A percentile compares a stretch with the other conserved stretches of the same genome.
phyloP scores from a whole-genome alignment of 805 yeast species.

The Myxozyma vanderwaltii region DNA sequence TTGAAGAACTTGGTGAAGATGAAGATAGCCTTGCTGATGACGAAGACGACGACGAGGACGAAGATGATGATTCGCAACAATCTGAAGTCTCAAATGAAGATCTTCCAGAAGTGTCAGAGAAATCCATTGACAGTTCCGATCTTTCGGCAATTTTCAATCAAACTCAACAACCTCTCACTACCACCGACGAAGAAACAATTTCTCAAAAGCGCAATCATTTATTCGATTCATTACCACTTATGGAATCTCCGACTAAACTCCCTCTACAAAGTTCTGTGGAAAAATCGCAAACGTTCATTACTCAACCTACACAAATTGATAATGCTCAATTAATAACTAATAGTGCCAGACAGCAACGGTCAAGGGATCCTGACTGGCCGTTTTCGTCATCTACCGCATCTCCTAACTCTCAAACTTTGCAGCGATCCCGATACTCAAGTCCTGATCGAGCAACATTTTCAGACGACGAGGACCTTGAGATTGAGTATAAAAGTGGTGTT shows the following conservation, averaged over 20 bases:
- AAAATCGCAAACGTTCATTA: neutral
- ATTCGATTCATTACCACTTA: neutral
- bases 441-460: constrained; percentile 8
- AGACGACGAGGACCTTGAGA: neutral
- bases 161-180: neutral
- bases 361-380: constrained; percentile 8
- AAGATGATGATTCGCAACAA: neutral
- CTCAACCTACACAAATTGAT: constrained; percentile 1
- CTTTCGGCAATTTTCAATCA: neutral
- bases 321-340: neutral
- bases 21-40: constrained; percentile 9
- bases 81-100: neutral
- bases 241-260: neutral
- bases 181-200: neutral
- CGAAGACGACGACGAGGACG: constrained; percentile 13
- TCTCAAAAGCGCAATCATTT: constrained; percentile 3
- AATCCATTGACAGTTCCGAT: neutral
- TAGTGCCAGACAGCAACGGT: neutral
- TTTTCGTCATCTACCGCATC: constrained; percentile 4
- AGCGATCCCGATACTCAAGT: constrained; percentile 5
- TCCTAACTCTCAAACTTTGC: neutral
- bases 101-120: neutral
- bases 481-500: neutral
- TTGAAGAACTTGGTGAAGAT: constrained; percentile 15
- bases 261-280: neutral